Evolutionary conservation across 257 asterid species (phyloP).

Genomic region (Solanum appendiculatum): DNA sequence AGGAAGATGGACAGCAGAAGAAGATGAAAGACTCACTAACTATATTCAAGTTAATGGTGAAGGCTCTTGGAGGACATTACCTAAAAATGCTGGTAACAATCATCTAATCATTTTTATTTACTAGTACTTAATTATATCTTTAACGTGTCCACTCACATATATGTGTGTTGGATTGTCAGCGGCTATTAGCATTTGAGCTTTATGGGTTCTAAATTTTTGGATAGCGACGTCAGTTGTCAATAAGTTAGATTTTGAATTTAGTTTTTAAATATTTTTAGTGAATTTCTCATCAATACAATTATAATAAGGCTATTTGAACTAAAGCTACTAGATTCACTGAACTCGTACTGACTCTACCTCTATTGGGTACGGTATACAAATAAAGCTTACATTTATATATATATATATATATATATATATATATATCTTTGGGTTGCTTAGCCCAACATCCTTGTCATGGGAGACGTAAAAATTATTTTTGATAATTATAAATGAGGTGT

Average conservation of each 20-base stretch:
- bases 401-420: too few relatives aligned
- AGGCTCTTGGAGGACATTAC: constrained; percentile 86
- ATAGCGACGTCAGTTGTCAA: not conserved
- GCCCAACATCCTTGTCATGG: too few relatives aligned
- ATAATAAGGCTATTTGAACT: too few relatives aligned
- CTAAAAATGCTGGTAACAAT: constrained; percentile 55
- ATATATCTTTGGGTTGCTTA: too few relatives aligned
- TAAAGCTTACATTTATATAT: too few relatives aligned
- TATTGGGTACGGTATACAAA: too few relatives aligned
- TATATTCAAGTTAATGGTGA: constrained; percentile 69
- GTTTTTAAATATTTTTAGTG: not conserved
- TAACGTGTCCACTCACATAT: too few relatives aligned
- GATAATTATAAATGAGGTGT: too few relatives aligned
- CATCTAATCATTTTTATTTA: not conserved
- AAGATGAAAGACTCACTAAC: constrained; percentile 54
- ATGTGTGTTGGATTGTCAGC: not conserved
- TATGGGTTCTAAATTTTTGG: not conserved
- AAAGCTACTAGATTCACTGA: too few relatives aligned
- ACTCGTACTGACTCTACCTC: too few relatives aligned
- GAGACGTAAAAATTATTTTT: too few relatives aligned
- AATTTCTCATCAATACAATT: too few relatives aligned
- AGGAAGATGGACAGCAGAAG: constrained; percentile 87
- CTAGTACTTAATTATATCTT: not conserved
- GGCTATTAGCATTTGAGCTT: not conserved
- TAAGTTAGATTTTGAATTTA: not conserved